Percentiles rank a stretch among this genome's conserved stretches.
Evolutionary conservation across 805 yeast species (phyloP).

Genomic region (Grigorovia yakushimaensis): DNA sequence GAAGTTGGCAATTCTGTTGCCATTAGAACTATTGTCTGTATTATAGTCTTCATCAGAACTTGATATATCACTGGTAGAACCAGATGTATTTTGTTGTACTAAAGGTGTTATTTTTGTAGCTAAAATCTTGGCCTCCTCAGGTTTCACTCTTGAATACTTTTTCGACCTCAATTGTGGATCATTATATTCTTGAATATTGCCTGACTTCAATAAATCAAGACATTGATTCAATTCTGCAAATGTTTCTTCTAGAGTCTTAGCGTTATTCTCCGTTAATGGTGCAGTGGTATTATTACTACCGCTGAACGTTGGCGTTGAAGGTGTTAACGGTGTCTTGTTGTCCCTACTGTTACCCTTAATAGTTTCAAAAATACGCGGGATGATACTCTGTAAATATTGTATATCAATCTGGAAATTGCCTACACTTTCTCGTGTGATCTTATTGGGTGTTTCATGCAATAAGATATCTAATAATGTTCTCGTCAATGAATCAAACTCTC

Average conservation of each 20-base stretch:
- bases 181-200: conserved; percentile 54
- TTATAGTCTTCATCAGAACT: background rate
- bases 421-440: conserved; percentile 48
- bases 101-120: conserved; percentile 37
- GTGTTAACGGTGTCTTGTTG: conserved; percentile 19
- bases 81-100: background rate
- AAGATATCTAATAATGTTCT: conserved; percentile 56
- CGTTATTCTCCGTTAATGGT: conserved; percentile 22
- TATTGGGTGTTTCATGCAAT: conserved; percentile 39
- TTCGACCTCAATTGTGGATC: conserved; percentile 47
- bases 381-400: conserved; percentile 54
- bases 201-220: conserved; percentile 57
- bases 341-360: background rate
- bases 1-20: conserved; percentile 3
- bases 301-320: conserved; percentile 17
- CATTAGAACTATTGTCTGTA: background rate
- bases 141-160: conserved; percentile 63
- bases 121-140: conserved; percentile 57
- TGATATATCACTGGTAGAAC: background rate
- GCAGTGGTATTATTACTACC: conserved; percentile 6
- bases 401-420: conserved; percentile 76
- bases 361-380: conserved; percentile 24
- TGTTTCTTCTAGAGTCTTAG: conserved; percentile 56
- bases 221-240: conserved; percentile 74
- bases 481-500: conserved; percentile 80